Evolutionary conservation across 192 early-diverging fungal genomes (phyloP).

Genomic region (Coemansia sp.): DNA sequence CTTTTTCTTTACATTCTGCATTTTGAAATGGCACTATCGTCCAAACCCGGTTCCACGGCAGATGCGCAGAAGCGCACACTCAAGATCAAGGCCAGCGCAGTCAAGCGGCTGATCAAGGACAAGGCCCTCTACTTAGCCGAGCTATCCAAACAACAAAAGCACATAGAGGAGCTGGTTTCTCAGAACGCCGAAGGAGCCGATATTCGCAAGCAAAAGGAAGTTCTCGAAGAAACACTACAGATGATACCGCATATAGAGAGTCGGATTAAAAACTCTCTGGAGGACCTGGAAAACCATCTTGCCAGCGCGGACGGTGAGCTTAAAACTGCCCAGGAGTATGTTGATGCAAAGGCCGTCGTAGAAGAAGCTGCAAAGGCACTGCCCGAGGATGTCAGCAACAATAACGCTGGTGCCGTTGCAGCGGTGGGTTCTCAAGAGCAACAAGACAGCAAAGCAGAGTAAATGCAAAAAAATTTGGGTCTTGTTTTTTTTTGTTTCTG

Average conservation of each 20-base stretch:
- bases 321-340: not conserved
- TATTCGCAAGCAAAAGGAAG: slow-evolving; percentile 54
- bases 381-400: not conserved
- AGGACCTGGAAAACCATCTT: slow-evolving; percentile 44
- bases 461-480: no score
- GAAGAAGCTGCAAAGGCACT: slow-evolving; percentile 6
- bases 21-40: slow-evolving; percentile 1
- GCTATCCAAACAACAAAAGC: slow-evolving; percentile 18
- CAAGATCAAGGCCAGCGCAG: slow-evolving; percentile 45
- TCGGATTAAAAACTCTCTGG: slow-evolving; percentile 31
- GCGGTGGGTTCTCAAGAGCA: no score
- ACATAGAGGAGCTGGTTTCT: slow-evolving; percentile 22
- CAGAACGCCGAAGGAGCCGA: slow-evolving; percentile 34
- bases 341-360: slow-evolving; percentile 1
- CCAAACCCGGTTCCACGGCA: not conserved
- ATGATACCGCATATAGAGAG: slow-evolving; percentile 53
- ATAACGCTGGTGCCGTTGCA: no score
- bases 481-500: no score
- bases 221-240: slow-evolving; percentile 45
- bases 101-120: slow-evolving; percentile 48
- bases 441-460: not conserved
- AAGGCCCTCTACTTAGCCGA: slow-evolving; percentile 27
- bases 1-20: not conserved
- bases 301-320: not conserved
- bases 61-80: slow-evolving; percentile 7